A percentile compares a stretch with the other conserved stretches of the same genome.
phyloP scores from a whole-genome alignment of 1,284 basidiomycete genomes.

The Ceratobasidium sp. region DNA sequence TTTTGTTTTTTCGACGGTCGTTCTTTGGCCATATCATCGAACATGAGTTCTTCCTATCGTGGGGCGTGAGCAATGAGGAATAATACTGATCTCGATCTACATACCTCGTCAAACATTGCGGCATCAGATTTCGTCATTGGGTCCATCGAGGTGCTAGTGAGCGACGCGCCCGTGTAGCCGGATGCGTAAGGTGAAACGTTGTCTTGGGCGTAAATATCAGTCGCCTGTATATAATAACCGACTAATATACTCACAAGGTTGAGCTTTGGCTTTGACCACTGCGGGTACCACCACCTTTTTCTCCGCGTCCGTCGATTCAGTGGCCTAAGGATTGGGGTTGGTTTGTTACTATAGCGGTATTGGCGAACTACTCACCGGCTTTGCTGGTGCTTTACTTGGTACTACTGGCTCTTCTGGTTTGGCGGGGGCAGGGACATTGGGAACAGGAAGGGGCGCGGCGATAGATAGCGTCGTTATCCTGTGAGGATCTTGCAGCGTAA shows the following conservation, averaged over 20 bases:
- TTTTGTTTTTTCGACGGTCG: conserved; percentile 87
- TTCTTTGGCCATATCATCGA: conserved; percentile 84
- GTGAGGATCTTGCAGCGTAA: conserved; percentile 90
- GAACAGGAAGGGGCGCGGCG: conserved; percentile 31
- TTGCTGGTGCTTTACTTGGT: background rate
- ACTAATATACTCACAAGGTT: conserved; percentile 70
- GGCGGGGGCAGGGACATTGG: conserved; percentile 61
- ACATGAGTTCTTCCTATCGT: conserved; percentile 87
- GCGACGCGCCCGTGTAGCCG: conserved; percentile 90
- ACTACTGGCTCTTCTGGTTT: conserved; percentile 53
- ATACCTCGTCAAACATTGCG: conserved; percentile 88
- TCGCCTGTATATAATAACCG: background rate
- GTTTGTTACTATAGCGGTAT: background rate
- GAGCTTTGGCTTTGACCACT: conserved; percentile 57
- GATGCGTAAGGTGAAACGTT: conserved; percentile 92
- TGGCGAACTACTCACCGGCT: background rate
- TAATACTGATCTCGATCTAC: conserved; percentile 45
- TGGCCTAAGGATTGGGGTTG: background rate
- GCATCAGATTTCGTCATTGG: conserved; percentile 82
- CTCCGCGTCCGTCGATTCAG: conserved; percentile 32
- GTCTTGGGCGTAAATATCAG: conserved; percentile 64
- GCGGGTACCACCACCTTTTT: conserved; percentile 49
- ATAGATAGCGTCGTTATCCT: conserved; percentile 63
- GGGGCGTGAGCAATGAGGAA: background rate
- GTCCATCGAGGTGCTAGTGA: conserved; percentile 93